Evolutionary conservation across 2,329 filamentous ascomycete species (phyloP), one percentile per base, ranked within the genome.

Genomic region (Calonectria montana): DNA sequence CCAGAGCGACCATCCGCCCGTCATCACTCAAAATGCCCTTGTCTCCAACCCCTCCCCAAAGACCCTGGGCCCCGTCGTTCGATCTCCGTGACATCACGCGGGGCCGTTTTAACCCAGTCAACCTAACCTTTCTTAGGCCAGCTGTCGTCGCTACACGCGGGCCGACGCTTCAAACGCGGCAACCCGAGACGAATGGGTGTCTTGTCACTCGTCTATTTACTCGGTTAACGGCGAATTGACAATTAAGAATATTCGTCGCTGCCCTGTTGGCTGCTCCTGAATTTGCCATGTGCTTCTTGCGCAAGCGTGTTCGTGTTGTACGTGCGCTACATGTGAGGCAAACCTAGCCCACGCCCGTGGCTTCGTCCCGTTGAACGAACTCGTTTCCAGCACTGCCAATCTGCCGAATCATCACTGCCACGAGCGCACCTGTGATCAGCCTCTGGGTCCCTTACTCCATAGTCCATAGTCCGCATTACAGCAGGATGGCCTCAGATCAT

Each of bases 1-100:
- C 15, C 43, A 16, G 41, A 18, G 43, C 16, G 43, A 48, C 63
- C 31, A 35, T 63, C 43, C 23, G 43, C 35, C 53, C 50, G 50
- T 66, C 48, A 55, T 50, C 37, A 37, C 41, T 47, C 48, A 59
- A 67, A 57, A 39, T 61, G 25, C 69, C 69, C 69, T 63, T 67
- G 64, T 67, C 37, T 23, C 10, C 53, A 59, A 41, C 68, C 65
- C 69, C 65, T 59, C 65, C 50, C 59, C 43, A 65, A 50, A 43
- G 69, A 71, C 69, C 67, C 67, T 70, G 37, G 47, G 66, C 67
- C 61, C 62, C 61, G 71, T 78, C 74, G 64, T 78, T 75, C 77
- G 72, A 76, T 76, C 70, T 74, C 55, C 31, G 73, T 76, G 71
- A 76, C 72, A 78, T 78, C 73, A 76, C 73, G 73, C 74, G 70